Conservation (phyloP, 148 eudicot species). For the Rhododendron vialii region DNA sequence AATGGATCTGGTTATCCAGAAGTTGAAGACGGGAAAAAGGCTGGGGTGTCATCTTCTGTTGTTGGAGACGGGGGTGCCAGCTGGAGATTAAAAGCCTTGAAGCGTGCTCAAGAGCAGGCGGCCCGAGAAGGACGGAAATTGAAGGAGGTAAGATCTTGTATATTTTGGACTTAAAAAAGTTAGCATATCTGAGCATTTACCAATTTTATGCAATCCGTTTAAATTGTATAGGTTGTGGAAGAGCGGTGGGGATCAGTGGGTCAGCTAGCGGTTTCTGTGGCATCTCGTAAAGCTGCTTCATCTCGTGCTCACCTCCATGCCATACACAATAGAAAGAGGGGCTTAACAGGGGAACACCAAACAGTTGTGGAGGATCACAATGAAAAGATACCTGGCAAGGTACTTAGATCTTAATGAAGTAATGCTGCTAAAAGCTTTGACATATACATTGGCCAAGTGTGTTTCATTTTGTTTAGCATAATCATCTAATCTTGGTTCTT, state of each 20-base stretch:
- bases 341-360: conserved; percentile 37
- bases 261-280: conserved; percentile 75
- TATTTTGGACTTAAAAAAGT: neutral
- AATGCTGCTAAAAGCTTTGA: neutral
- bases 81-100: conserved; percentile 96
- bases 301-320: conserved; percentile 89
- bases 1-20: conserved; percentile 82
- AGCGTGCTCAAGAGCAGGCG: conserved; percentile 90
- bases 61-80: conserved; percentile 99
- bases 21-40: conserved; percentile 40
- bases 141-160: conserved; percentile 47
- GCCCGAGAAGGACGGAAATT: conserved; percentile 75
- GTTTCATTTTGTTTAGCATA: neutral
- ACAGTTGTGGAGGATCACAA: conserved; percentile 26
- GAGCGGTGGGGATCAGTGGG: conserved; percentile 96
- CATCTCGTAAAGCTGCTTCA: conserved; percentile 78
- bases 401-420: neutral
- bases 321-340: conserved; percentile 57
- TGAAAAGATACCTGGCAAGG: conserved; percentile 46
- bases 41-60: conserved; percentile 48
- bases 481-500: neutral
- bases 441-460: neutral
- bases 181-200: neutral
- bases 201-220: neutral
- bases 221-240: conserved; percentile 64